phyloP scores from a whole-genome alignment of 345 rosid species.

The Geranium rotundifolium region DNA sequence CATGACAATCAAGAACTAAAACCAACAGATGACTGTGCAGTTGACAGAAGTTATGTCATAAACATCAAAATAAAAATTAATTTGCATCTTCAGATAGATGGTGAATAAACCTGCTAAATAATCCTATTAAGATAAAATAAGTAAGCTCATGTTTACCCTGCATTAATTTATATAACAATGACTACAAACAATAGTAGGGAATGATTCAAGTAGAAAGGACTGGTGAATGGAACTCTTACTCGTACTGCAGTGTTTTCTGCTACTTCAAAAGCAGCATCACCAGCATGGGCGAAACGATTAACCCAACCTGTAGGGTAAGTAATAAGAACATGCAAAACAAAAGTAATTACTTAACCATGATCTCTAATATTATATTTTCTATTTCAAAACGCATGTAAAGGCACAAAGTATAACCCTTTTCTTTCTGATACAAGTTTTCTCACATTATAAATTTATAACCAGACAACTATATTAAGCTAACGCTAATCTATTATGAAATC shows the following conservation, averaged over 20 bases:
- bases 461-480: no score
- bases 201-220: background rate
- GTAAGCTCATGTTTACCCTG: background rate
- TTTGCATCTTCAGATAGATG: no score
- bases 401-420: background rate
- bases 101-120: no score
- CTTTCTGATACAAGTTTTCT: background rate
- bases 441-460: no score
- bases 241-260: conserved; percentile 77
- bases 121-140: no score
- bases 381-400: no score
- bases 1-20: background rate
- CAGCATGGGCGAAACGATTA: conserved; percentile 93
- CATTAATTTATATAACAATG: background rate
- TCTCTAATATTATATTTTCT: no score
- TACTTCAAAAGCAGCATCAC: conserved; percentile 79
- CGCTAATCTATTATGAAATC: no score
- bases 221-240: conserved; percentile 27
- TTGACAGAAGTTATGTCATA: no score
- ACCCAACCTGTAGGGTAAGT: conserved; percentile 68
- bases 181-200: background rate
- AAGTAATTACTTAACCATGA: background rate
- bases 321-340: conserved; percentile 5
- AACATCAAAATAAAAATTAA: no score
- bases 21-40: background rate